phyloP scores from a whole-genome alignment of 768 basidiomycete genomes.

The Termitomyces titanicus region DNA sequence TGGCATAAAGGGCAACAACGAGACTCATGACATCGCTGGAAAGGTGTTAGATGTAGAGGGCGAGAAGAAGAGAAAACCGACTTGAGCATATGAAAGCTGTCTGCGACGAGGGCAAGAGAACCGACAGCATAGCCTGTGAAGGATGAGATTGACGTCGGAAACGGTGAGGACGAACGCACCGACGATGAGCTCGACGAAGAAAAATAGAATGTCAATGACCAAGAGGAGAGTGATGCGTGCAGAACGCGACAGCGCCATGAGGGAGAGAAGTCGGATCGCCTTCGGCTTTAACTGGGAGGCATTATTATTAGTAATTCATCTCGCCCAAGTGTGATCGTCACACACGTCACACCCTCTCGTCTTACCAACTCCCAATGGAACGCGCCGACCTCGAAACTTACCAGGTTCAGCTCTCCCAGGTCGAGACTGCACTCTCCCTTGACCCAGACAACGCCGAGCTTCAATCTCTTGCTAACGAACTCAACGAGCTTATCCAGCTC shows the following conservation, averaged over 20 bases:
- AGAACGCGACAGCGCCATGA: constrained; percentile 58
- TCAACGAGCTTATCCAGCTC: constrained; percentile 80
- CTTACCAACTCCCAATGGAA: constrained; percentile 36
- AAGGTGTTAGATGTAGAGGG: constrained; percentile 8
- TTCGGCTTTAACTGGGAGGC: too few relatives aligned
- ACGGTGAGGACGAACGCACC: constrained; percentile 40
- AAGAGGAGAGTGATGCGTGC: constrained; percentile 74
- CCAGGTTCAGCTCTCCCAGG: constrained; percentile 86
- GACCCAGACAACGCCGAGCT: constrained; percentile 78
- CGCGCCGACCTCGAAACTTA: constrained; percentile 84
- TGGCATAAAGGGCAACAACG: constrained; percentile 92
- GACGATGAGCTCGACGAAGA: constrained; percentile 79
- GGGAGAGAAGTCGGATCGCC: not conserved
- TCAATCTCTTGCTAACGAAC: constrained; percentile 66
- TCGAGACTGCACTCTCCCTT: constrained; percentile 71
- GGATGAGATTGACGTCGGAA: constrained; percentile 10
- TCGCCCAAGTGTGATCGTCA: constrained; percentile 3
- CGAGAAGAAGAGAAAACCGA: constrained; percentile 31
- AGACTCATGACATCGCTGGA: constrained; percentile 94
- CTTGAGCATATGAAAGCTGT: constrained; percentile 99
- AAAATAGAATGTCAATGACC: constrained; percentile 82
- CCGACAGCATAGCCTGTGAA: constrained; percentile 87
- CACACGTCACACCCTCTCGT: not conserved
- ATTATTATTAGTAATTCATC: too few relatives aligned
- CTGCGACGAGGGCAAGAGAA: constrained; percentile 91